Base-by-base conservation (phyloP, 2,329 filamentous ascomycete genomes). In the Talaromyces sp. region DNA sequence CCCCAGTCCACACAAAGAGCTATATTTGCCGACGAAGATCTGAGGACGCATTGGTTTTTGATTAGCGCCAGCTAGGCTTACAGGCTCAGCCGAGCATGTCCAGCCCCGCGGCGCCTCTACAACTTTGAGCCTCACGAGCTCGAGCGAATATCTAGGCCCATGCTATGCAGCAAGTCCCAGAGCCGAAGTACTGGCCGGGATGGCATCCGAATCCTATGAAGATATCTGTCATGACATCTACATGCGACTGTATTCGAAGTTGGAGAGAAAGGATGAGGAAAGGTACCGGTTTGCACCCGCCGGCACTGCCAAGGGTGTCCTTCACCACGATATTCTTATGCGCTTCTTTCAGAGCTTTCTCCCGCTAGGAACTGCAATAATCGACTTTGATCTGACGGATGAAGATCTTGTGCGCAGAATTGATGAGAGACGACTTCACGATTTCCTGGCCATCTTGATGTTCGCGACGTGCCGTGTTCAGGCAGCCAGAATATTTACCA, bases 361-460 rank as follows among this genome's bases (percentile, higher is more conserved):
- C 24, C 2, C 48, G 3, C 38, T 38, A n/a, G 24, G 38, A 24
- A 61, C 55, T 11, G 55, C 51, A n/a, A 38, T 32, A 12, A 38
- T 58, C 12, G 54, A 58, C 14, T 61, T 61, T 41, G 55, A 51
- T 31, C 41, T 61, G 19, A 19, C 38, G 31, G 56, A 55, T 19
- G 24, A 31, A 38, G 59, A 55, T 12, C 59, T 61, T 6, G 59
- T 52, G 3, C 26, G 29, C 1, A 61, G 55, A 19, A 38, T 61
- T 9, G 55, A 55, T 11, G 41, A 55, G 43, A 52, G 59, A 27
- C 31, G 78, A 53, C 66, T 73, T 2, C 65, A 67, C 53, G 64
- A 67, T 48, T 69, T 72, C 29, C 60, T 74, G 11, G 72, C 70
- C 3, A 70, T 68, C 19, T 50, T 74, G n/a, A 62, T 75, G 2